These are phyloP conservation scores for Mycosphaerella arachidis DNA, from an alignment of 2,329 filamentous ascomycete species.

Conservation along the genomic window DNA sequence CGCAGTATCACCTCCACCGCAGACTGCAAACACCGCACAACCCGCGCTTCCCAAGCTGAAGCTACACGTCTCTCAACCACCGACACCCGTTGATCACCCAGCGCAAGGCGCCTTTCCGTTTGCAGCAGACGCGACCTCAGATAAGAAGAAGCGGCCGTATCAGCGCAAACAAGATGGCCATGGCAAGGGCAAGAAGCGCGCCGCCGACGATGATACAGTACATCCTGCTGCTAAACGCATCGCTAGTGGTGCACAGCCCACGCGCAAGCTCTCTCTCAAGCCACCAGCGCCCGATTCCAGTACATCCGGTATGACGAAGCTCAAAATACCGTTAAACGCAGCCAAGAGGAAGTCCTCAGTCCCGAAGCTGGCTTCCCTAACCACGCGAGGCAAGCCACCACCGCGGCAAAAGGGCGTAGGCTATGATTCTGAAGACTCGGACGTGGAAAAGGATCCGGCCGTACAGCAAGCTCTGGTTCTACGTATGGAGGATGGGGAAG, in stretches of 20 bases:
- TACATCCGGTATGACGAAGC: not conserved
- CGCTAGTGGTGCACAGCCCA: constrained; percentile 19
- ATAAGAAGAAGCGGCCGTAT: constrained; percentile 40
- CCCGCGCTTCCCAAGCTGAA: constrained; percentile 22
- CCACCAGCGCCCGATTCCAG: constrained; percentile 29
- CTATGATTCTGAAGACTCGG: constrained; percentile 93
- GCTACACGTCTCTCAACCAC: constrained; percentile 26
- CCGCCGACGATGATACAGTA: constrained; percentile 30
- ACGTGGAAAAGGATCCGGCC: constrained; percentile 78
- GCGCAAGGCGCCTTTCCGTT: constrained; percentile 23
- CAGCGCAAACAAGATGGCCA: constrained; percentile 34
- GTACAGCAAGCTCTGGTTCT: constrained; percentile 88
- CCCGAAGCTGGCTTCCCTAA: constrained; percentile 24
- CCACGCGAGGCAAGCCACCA: constrained; percentile 20
- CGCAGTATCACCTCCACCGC: constrained; percentile 4
- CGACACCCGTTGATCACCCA: constrained; percentile 23
- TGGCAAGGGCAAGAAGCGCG: constrained; percentile 34
- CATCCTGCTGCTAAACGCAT: constrained; percentile 31
- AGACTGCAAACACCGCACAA: constrained; percentile 8
- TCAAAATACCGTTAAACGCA: constrained; percentile 51
- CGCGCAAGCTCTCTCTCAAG: constrained; percentile 32
- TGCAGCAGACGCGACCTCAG: not conserved
- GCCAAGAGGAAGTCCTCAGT: constrained; percentile 17
- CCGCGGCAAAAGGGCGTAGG: constrained; percentile 67
- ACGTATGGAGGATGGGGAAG: constrained; percentile 79